These are phyloP conservation scores for Boletus mariae DNA, from an alignment of 1,284 basidiomycete species.

Conservation along the genomic window DNA sequence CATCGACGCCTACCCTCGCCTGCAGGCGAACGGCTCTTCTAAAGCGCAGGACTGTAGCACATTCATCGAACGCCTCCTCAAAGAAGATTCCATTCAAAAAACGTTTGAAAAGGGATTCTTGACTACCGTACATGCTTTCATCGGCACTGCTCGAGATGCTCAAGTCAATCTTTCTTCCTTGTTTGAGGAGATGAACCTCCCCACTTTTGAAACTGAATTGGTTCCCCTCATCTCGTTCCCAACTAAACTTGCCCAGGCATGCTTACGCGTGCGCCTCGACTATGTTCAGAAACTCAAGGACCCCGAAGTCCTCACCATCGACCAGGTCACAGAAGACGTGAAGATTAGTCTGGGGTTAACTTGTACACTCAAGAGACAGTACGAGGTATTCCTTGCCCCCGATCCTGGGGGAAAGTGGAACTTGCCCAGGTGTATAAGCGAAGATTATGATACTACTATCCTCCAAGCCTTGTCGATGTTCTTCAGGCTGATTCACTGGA, in stretches of 20 bases:
- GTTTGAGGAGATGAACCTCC: constrained; percentile 84
- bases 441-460: constrained; percentile 88
- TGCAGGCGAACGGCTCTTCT: constrained; percentile 29
- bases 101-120: constrained; percentile 95
- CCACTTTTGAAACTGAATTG: constrained; percentile 91
- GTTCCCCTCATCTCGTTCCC: constrained; percentile 93
- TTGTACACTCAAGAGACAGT: constrained; percentile 92
- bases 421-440: constrained; percentile 81
- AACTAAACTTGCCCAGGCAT: constrained; percentile 90
- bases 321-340: constrained; percentile 94
- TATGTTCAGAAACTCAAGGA: constrained; percentile 90
- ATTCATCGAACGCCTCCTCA: constrained; percentile 93
- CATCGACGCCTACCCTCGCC: constrained; percentile 42
- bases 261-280: constrained; percentile 84
- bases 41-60: constrained; percentile 60
- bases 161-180: constrained; percentile 76
- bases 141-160: constrained; percentile 84
- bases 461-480: constrained; percentile 87
- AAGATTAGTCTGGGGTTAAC: constrained; percentile 91
- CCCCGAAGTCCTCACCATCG: constrained; percentile 87
- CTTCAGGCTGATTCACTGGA: constrained; percentile 94
- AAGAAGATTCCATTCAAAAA: constrained; percentile 92
- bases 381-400: constrained; percentile 82
- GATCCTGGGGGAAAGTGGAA: constrained; percentile 89
- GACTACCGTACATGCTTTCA: constrained; percentile 81